These are phyloP conservation scores for Amborella trichopoda DNA, from an alignment of 164 flowering plant species.

Conservation along the genomic window DNA sequence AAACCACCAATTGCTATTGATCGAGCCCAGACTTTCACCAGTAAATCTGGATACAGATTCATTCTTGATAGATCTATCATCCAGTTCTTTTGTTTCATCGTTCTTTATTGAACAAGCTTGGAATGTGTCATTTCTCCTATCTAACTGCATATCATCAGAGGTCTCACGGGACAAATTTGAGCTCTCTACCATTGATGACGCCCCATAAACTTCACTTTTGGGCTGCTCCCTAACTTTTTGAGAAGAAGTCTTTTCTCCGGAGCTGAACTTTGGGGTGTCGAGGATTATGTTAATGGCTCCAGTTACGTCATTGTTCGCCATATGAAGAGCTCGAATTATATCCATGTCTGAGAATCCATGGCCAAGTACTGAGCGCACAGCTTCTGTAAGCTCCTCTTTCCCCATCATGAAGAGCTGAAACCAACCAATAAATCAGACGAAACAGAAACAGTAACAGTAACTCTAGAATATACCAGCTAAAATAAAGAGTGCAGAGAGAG, in stretches of 20 bases:
- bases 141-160: not conserved
- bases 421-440: too few species aligned
- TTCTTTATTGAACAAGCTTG: not conserved
- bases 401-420: too few species aligned
- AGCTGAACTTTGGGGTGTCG: slow-evolving; percentile 49
- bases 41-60: not conserved
- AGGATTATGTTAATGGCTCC: slow-evolving; percentile 91
- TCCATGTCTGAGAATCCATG: slow-evolving; percentile 74
- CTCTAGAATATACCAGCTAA: too few species aligned
- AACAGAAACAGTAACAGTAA: too few species aligned
- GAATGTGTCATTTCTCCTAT: not conserved
- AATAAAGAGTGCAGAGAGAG: too few species aligned
- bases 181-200: too few species aligned
- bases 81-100: not conserved
- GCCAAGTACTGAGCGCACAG: slow-evolving; percentile 70
- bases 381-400: slow-evolving; percentile 39
- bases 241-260: slow-evolving; percentile 5
- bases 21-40: slow-evolving; percentile 3
- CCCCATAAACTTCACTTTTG: too few species aligned
- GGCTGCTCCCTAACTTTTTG: slow-evolving; percentile 8
- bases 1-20: slow-evolving; percentile 64
- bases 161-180: too few species aligned
- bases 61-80: too few species aligned
- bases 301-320: slow-evolving; percentile 74
- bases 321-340: slow-evolving; percentile 79